Base-by-base conservation (phyloP, 208 protist species). In the Wallacemonas sp. region DNA sequence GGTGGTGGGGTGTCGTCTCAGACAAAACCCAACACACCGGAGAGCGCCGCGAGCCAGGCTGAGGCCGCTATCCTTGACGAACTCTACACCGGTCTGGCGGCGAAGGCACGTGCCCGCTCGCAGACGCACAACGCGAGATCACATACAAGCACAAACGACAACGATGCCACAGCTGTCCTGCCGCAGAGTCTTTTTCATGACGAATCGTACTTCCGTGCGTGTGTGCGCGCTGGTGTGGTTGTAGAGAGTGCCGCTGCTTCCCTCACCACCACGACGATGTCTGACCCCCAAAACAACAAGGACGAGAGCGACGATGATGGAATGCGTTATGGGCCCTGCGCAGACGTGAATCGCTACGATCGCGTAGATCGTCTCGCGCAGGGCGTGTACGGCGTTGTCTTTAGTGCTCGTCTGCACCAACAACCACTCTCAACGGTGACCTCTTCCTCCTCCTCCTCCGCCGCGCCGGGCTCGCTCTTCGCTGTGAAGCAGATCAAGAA, bases 361-460 rank as follows among this genome's bases (percentile, higher is more conserved):
- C 77, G 73, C 22, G 62, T 80, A 1, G 63, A 63, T 12, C 61
- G 64, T 26, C 80, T 93, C 54, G 82, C 84, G 1, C 75, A 90
- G 38, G 90, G 90, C 26, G 90, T 94, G 33, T 96, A 96, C 62
- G 90, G 90, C 36, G 85, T 96, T 1, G 90, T 96, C 1, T 90
- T 83, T 30, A 75, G 76, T 34, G 90, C 87, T 6, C 70, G 30
- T 1, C 58, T 60, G n/a, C n/a, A n/a, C n/a, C n/a, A n/a, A n/a
- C n/a, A n/a, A n/a, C n/a, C n/a, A n/a, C n/a, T n/a, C n/a, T 61
- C 45, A 31, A 26, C 24, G 68, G 44, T 9, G 8, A 26, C 8
- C 12, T 42, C 5, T 47, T 3, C 47, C 26, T 56, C 62, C 42
- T 17, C 39, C 17, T 22, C 64, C 8, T 39, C 42, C 27, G 15